These are phyloP conservation scores for Boletus reticulatus DNA, from an alignment of 768 basidiomycete genomes.

Conservation along the genomic window DNA sequence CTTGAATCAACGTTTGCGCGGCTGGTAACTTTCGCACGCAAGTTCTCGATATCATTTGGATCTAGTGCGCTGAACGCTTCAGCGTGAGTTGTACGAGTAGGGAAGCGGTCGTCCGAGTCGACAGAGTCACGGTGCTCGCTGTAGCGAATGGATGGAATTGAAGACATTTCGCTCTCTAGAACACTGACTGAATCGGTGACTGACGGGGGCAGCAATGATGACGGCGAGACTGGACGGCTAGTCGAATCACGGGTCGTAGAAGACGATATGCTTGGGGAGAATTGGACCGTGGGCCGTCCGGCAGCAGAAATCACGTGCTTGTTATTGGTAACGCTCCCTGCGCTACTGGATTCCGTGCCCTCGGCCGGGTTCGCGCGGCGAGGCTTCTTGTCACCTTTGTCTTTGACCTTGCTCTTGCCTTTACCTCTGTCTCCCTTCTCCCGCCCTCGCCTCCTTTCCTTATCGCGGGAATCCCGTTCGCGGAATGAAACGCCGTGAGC, in stretches of 20 bases:
- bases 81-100: constrained; percentile 55
- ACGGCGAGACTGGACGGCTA: constrained; percentile 24
- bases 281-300: constrained; percentile 13
- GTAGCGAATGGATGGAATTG: constrained; percentile 6
- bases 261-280: constrained; percentile 20
- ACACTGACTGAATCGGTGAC: not conserved
- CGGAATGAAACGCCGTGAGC: constrained; percentile 12
- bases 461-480: constrained; percentile 25
- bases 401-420: constrained; percentile 31
- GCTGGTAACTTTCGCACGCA: constrained; percentile 33
- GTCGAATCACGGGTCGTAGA: constrained; percentile 8
- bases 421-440: constrained; percentile 21
- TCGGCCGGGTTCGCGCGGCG: constrained; percentile 25
- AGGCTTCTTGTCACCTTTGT: constrained; percentile 29
- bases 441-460: constrained; percentile 15
- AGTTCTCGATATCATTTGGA: constrained; percentile 48
- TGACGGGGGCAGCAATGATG: constrained; percentile 11
- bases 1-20: constrained; percentile 20
- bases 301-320: constrained; percentile 9
- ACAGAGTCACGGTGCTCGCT: constrained; percentile 25
- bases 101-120: constrained; percentile 28
- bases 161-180: constrained; percentile 11
- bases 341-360: constrained; percentile 34
- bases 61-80: constrained; percentile 63
- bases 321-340: constrained; percentile 22